Evolutionary conservation across 805 yeast species (phyloP).

Genomic region (Teunomyces stri): DNA sequence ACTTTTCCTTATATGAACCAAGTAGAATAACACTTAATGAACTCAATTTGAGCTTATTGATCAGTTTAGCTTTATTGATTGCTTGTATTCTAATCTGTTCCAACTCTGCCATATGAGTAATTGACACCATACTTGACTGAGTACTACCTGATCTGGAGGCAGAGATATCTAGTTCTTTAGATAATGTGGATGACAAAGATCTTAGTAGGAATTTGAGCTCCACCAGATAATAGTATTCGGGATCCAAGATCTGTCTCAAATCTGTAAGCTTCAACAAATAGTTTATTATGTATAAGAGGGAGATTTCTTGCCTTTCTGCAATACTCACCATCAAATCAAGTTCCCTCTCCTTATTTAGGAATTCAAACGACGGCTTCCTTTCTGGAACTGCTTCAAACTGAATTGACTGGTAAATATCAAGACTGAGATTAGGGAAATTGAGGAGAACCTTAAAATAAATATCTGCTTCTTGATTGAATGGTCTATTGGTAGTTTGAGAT

Average conservation of each 20-base stretch:
- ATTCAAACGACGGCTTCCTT: conserved; percentile 1
- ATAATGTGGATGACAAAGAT: conserved; percentile 19
- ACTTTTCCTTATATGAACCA: conserved; percentile 33
- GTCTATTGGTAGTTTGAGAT: conserved; percentile 10
- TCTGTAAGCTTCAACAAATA: conserved; percentile 18
- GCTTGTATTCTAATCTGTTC: conserved; percentile 3
- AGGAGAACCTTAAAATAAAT: conserved; percentile 22
- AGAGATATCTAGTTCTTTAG: conserved; percentile 22
- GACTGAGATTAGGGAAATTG: conserved; percentile 21
- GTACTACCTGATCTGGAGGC: conserved; percentile 22
- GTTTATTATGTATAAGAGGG: conserved; percentile 27
- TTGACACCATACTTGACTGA: conserved; percentile 18
- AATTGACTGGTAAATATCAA: conserved; percentile 7
- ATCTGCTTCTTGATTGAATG: conserved; percentile 18
- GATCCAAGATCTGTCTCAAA: conserved; percentile 14
- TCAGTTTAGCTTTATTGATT: conserved; percentile 3
- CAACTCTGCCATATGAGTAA: conserved; percentile 7
- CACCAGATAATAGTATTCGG: conserved; percentile 11
- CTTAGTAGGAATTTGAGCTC: conserved; percentile 18
- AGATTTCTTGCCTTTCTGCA: conserved; percentile 27
- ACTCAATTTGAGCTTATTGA: conserved; percentile 8
- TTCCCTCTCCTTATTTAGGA: conserved; percentile 1
- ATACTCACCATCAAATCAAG: conserved; percentile 9
- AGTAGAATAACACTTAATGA: conserved; percentile 21
- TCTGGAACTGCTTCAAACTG: conserved; percentile 1